Percentiles rank a stretch among this genome's conserved stretches.
These are phyloP conservation scores for Epithemia pelagica DNA, from an alignment of 108 stramenopile species.

Conservation along the genomic window DNA sequence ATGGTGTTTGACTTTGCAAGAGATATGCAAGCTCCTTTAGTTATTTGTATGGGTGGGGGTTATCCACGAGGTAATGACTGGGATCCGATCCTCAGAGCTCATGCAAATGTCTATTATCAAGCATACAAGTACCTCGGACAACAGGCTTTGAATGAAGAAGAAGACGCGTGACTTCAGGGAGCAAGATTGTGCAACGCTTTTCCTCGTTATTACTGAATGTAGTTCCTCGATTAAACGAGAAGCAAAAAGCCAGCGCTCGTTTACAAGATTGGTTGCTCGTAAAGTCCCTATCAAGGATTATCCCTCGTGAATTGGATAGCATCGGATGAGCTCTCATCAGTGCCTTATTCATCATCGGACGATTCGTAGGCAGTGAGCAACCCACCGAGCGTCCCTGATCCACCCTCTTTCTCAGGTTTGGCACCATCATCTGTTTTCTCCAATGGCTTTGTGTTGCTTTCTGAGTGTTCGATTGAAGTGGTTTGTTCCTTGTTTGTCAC, in stretches of 20 bases:
- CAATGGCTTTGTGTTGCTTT: constrained; percentile 9
- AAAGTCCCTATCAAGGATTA: too few relatives aligned
- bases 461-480: too few relatives aligned
- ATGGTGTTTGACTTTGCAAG: constrained; percentile 54
- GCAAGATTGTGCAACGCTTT: too few relatives aligned
- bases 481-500: not conserved
- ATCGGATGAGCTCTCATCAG: too few relatives aligned
- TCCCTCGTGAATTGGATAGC: too few relatives aligned
- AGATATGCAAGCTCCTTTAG: constrained; percentile 42
- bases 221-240: too few relatives aligned
- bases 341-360: constrained; percentile 18
- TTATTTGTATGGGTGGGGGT: constrained; percentile 86
- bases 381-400: constrained; percentile 24
- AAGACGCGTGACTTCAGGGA: too few relatives aligned
- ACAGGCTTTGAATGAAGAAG: too few relatives aligned
- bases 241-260: too few relatives aligned
- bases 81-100: constrained; percentile 64
- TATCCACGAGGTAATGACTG: constrained; percentile 67
- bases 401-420: constrained; percentile 29
- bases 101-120: constrained; percentile 63
- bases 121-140: constrained; percentile 48
- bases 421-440: constrained; percentile 15
- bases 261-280: too few relatives aligned
- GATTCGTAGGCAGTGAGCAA: constrained; percentile 63
- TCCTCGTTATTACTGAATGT: too few relatives aligned